Conservation (phyloP, 345 rosid species). For the Dipteronia sinensis region DNA sequence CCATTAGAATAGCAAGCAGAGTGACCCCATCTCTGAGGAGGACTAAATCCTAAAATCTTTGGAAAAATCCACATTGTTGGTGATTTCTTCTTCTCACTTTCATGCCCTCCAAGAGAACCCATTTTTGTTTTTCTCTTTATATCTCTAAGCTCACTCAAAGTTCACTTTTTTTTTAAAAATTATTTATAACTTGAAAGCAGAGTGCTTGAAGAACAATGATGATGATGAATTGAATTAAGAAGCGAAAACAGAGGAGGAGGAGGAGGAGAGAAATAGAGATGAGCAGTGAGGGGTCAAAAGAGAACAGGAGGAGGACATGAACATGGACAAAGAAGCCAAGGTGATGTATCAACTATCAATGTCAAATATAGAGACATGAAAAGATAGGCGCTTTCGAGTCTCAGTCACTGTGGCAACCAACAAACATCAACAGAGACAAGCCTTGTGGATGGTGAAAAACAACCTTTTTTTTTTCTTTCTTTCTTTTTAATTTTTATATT, state of each 20-base stretch:
- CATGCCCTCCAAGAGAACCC: conserved; percentile 47
- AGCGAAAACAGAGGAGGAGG: too few species aligned
- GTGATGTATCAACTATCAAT: conserved; percentile 52
- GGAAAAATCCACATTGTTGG: conserved; percentile 79
- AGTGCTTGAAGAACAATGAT: too few species aligned
- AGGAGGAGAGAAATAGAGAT: too few species aligned
- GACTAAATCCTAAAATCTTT: conserved; percentile 52
- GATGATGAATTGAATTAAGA: too few species aligned
- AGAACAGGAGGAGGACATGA: conserved; percentile 32
- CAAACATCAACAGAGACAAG: conserved; percentile 40
- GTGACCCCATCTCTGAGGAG: conserved; percentile 86
- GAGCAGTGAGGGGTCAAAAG: conserved; percentile 36
- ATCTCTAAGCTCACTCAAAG: neutral
- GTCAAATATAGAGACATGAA: conserved; percentile 65
- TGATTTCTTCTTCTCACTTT: conserved; percentile 35
- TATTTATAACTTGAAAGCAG: neutral
- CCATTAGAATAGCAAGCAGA: conserved; percentile 71
- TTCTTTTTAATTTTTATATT: too few species aligned
- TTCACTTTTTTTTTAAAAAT: too few species aligned
- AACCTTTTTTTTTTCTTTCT: conserved; percentile 7
- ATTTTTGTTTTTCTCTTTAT: conserved; percentile 14
- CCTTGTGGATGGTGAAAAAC: conserved; percentile 29
- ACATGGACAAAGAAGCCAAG: conserved; percentile 15
- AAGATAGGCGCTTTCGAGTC: conserved; percentile 88
- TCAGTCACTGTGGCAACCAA: conserved; percentile 66